phyloP scores from a whole-genome alignment of 1,139 yeast genomes.

The Arxiozyma bovina region DNA sequence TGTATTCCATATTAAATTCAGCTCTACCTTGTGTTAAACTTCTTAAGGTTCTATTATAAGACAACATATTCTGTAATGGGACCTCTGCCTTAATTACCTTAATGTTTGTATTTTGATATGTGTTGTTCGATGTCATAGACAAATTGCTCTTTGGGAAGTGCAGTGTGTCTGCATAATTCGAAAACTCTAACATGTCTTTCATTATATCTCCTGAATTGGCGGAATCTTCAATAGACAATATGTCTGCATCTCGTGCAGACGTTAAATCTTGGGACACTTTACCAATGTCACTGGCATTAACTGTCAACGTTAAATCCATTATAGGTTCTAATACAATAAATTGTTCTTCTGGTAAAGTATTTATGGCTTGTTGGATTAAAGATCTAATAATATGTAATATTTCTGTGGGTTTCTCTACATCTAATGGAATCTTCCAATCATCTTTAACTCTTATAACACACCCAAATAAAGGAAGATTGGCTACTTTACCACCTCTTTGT shows the following conservation, averaged over 20 bases:
- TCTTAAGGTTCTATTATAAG: constrained; percentile 68
- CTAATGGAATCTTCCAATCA: constrained; percentile 25
- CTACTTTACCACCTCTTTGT: constrained; percentile 67
- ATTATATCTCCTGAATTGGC: not conserved
- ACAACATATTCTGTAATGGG: constrained; percentile 84
- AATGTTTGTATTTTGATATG: constrained; percentile 5
- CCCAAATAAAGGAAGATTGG: constrained; percentile 29
- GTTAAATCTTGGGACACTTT: constrained; percentile 73
- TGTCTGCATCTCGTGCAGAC: constrained; percentile 62
- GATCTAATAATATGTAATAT: constrained; percentile 20
- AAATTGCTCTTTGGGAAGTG: constrained; percentile 1
- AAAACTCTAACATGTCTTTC: not conserved
- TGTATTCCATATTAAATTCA: constrained; percentile 66
- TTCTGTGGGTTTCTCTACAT: constrained; percentile 19
- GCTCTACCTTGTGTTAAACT: constrained; percentile 89
- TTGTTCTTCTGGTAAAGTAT: constrained; percentile 11
- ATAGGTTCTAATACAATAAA: constrained; percentile 73
- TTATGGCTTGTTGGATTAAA: constrained; percentile 10
- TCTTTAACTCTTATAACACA: constrained; percentile 23
- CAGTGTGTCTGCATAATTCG: not conserved
- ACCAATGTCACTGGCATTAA: constrained; percentile 68
- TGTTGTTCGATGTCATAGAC: not conserved
- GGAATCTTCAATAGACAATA: constrained; percentile 43
- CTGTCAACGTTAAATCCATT: constrained; percentile 68
- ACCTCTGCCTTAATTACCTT: constrained; percentile 66